Evolutionary conservation across 2,329 filamentous ascomycete species (phyloP).

Genomic region (Calcarisporium arbuscula): DNA sequence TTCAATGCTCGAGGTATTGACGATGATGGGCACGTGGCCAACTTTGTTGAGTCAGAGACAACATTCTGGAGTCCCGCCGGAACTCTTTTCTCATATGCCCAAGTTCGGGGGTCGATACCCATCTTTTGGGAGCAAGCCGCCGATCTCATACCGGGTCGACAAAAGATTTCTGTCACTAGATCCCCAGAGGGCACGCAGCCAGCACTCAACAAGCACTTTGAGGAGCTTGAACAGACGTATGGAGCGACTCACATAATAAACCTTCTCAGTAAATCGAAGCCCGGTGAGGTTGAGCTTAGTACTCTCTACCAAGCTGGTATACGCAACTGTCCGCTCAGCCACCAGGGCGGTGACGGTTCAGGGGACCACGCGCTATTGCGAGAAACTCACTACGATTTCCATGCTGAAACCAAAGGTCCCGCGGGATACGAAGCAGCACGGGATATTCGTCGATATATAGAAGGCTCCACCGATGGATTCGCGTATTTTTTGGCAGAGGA

Average conservation of each 20-base stretch:
- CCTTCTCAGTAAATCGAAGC: slow-evolving; percentile 83
- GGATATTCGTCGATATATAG: slow-evolving; percentile 72
- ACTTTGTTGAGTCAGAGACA: slow-evolving; percentile 97
- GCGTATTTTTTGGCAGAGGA: slow-evolving; percentile 87
- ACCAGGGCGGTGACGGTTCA: slow-evolving; percentile 46
- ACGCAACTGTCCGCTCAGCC: slow-evolving; percentile 64
- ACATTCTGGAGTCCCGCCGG: slow-evolving; percentile 77
- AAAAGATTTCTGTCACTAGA: slow-evolving; percentile 87
- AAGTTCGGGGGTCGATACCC: slow-evolving; percentile 87
- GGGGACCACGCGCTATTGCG: slow-evolving; percentile 67
- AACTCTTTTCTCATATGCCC: slow-evolving; percentile 85
- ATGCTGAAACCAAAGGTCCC: slow-evolving; percentile 84
- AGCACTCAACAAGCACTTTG: slow-evolving; percentile 92
- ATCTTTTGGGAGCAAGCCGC: slow-evolving; percentile 95
- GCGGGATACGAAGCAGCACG: slow-evolving; percentile 87
- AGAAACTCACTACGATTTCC: slow-evolving; percentile 90
- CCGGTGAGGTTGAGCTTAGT: slow-evolving; percentile 78
- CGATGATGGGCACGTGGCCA: slow-evolving; percentile 94
- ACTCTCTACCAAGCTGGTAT: slow-evolving; percentile 74
- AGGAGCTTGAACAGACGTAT: slow-evolving; percentile 77
- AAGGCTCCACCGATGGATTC: slow-evolving; percentile 75
- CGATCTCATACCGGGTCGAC: slow-evolving; percentile 81
- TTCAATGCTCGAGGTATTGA: slow-evolving; percentile 98
- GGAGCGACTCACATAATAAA: slow-evolving; percentile 91
- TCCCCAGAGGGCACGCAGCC: slow-evolving; percentile 88